phyloP scores from a whole-genome alignment of 1,284 basidiomycete genomes.

The Bondarzewia mesenterica region DNA sequence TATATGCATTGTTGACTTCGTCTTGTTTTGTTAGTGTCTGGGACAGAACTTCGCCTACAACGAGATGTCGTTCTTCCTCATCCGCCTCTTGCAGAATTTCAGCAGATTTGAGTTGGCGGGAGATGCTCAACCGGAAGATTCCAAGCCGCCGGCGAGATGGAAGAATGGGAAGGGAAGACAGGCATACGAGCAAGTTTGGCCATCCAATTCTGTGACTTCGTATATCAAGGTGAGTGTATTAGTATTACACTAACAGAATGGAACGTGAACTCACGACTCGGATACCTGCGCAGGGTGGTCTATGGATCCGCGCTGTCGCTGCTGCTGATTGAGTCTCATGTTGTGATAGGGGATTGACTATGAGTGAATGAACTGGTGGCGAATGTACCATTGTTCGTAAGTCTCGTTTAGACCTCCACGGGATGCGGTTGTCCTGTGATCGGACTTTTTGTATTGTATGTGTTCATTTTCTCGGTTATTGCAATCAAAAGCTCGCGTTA shows the following conservation, averaged over 20 bases:
- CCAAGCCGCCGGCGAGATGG: constrained; percentile 47
- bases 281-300: not conserved
- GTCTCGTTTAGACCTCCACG: no score
- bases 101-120: constrained; percentile 42
- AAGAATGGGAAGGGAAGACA: constrained; percentile 28
- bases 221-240: constrained; percentile 41
- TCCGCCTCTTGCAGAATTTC: constrained; percentile 52
- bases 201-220: constrained; percentile 43
- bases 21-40: constrained; percentile 43
- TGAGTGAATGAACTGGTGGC: not conserved
- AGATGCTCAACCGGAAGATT: constrained; percentile 47
- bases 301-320: not conserved
- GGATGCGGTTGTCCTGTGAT: no score
- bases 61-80: constrained; percentile 57
- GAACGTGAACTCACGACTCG: not conserved
- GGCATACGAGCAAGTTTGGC: constrained; percentile 20
- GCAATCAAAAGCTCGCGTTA: no score
- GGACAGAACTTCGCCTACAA: constrained; percentile 66
- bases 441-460: no score
- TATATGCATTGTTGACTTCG: not conserved
- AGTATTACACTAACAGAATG: not conserved
- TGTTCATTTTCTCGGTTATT: no score
- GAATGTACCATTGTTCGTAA: no score
- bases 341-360: not conserved
- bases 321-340: not conserved